A percentile compares a stretch with the other conserved stretches of the same genome.
These are phyloP conservation scores for Taphrina pruni DNA, from an alignment of 1,139 yeast species.

Conservation along the genomic window DNA sequence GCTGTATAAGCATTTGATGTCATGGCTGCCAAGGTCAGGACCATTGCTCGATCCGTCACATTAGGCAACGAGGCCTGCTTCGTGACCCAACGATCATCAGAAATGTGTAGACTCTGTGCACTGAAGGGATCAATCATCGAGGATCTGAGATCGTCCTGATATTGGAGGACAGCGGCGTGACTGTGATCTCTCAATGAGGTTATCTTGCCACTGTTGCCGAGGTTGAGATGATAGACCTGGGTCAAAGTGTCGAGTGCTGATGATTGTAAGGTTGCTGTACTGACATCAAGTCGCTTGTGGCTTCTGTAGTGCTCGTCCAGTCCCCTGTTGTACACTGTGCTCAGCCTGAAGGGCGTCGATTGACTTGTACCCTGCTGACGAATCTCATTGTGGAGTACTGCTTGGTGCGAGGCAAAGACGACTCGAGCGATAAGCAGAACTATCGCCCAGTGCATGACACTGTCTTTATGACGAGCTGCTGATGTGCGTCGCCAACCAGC, in stretches of 20 bases:
- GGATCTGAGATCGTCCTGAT: neutral
- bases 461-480: neutral
- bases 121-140: neutral
- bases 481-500: too few species aligned
- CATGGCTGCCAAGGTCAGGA: conserved; percentile 79
- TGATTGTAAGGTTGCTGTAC: neutral
- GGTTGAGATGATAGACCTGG: conserved; percentile 5
- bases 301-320: conserved; percentile 25
- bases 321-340: conserved; percentile 26
- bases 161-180: conserved; percentile 1
- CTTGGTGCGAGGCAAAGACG: conserved; percentile 16
- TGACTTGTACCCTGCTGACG: neutral
- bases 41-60: conserved; percentile 71
- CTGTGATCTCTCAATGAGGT: neutral
- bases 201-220: conserved; percentile 16
- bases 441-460: conserved; percentile 3
- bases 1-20: conserved; percentile 90
- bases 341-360: conserved; percentile 6
- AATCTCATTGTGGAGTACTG: neutral
- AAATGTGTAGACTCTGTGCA: neutral
- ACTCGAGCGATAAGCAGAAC: neutral
- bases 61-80: conserved; percentile 61
- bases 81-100: conserved; percentile 2
- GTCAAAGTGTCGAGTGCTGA: neutral
- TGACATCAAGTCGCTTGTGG: conserved; percentile 18